phyloP scores from a whole-genome alignment of 2,329 filamentous ascomycete genomes.

The Verticillium klebahnii region DNA sequence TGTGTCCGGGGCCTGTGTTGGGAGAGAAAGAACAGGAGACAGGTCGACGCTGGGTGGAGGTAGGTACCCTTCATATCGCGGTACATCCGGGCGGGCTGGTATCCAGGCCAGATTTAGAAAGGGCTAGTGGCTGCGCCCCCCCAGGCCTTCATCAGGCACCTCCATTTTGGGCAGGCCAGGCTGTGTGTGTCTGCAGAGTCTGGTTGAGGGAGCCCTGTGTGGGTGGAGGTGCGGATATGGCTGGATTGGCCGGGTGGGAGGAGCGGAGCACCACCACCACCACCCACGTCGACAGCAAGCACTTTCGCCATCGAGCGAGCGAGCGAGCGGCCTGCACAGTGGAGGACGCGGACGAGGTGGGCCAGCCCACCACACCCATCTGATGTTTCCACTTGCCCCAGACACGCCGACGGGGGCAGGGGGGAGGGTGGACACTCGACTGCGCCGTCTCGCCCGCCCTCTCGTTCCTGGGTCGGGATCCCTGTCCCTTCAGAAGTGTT shows the following conservation, averaged over 20 bases:
- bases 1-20: background rate
- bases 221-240: background rate
- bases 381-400: slow-evolving; percentile 39
- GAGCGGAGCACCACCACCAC: background rate
- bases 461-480: slow-evolving; percentile 22
- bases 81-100: slow-evolving; percentile 8
- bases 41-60: slow-evolving; percentile 3
- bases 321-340: background rate
- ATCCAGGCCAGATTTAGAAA: slow-evolving; percentile 28
- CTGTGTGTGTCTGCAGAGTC: background rate
- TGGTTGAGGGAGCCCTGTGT: background rate
- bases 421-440: slow-evolving; percentile 10
- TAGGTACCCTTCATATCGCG: slow-evolving; percentile 10
- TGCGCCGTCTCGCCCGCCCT: slow-evolving; percentile 22
- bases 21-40: slow-evolving; percentile 3
- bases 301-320: background rate
- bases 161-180: background rate
- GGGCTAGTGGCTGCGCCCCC: slow-evolving; percentile 17
- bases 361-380: slow-evolving; percentile 25
- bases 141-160: background rate
- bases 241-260: background rate
- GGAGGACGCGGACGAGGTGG: background rate
- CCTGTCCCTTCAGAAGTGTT: slow-evolving; percentile 13
- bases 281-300: background rate
- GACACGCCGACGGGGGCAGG: slow-evolving; percentile 29